These are phyloP conservation scores for Cucumis cinereus DNA, from an alignment of 306 rosid species.

Conservation along the genomic window DNA sequence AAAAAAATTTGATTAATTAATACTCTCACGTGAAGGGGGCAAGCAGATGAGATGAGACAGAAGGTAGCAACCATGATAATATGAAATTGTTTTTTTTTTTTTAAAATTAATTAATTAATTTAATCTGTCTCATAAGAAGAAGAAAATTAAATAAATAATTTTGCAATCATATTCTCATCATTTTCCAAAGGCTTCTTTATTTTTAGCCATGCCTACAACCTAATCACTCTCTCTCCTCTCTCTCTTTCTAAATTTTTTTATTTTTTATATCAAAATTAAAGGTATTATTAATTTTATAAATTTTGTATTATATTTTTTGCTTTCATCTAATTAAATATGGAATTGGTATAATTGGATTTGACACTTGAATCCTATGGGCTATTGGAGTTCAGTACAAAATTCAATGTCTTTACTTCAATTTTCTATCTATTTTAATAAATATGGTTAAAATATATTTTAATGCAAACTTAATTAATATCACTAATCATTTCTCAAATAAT, in stretches of 20 bases:
- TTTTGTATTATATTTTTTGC: background rate
- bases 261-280: background rate
- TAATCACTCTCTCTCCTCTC: background rate
- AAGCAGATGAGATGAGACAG: background rate
- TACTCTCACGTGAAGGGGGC: constrained; percentile 6
- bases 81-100: background rate
- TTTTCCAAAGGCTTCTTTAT: background rate
- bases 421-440: background rate
- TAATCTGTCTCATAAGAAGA: background rate
- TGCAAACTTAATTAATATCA: no score
- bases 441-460: background rate
- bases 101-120: background rate
- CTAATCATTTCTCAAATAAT: no score
- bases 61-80: background rate
- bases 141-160: background rate
- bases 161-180: background rate
- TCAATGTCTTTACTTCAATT: background rate
- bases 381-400: background rate
- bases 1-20: background rate
- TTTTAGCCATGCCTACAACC: background rate
- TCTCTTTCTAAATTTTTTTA: background rate
- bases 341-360: background rate
- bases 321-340: background rate
- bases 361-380: background rate
- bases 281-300: background rate